phyloP scores from a whole-genome alignment of 768 basidiomycete species.

The Coprinopsis sp. region DNA sequence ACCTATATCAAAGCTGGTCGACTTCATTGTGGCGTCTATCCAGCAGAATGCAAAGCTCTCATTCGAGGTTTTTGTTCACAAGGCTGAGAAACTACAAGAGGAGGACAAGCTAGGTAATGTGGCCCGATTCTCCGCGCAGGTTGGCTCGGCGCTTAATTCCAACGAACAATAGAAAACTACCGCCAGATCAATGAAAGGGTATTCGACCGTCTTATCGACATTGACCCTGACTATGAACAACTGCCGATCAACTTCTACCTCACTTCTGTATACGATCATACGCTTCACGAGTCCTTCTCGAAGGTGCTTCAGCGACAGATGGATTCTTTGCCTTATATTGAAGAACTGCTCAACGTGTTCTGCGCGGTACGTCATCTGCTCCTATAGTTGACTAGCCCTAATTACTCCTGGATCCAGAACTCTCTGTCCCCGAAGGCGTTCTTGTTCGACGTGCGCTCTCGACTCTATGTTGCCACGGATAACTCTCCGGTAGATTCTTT shows the following conservation, averaged over 20 bases:
- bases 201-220: constrained; percentile 74
- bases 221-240: constrained; percentile 70
- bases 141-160: constrained; percentile 2
- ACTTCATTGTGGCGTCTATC: constrained; percentile 75
- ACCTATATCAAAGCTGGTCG: constrained; percentile 75
- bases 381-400: not conserved
- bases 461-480: constrained; percentile 91
- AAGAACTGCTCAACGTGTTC: constrained; percentile 83
- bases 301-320: constrained; percentile 84
- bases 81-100: constrained; percentile 86
- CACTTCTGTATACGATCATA: constrained; percentile 91
- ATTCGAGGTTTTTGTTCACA: constrained; percentile 93
- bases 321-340: constrained; percentile 78
- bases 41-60: constrained; percentile 70
- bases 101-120: constrained; percentile 80
- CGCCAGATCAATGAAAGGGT: constrained; percentile 87
- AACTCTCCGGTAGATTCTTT: constrained; percentile 86
- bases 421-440: constrained; percentile 93
- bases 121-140: constrained; percentile 20
- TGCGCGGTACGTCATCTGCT: constrained; percentile 50
- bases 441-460: constrained; percentile 80
- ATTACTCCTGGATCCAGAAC: constrained; percentile 50
- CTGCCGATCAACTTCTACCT: constrained; percentile 83
- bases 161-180: constrained; percentile 65
- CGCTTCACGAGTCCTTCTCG: constrained; percentile 89